These are phyloP conservation scores for Quambalaria eucalypti DNA, from an alignment of 1,284 basidiomycete genomes.

Conservation along the genomic window DNA sequence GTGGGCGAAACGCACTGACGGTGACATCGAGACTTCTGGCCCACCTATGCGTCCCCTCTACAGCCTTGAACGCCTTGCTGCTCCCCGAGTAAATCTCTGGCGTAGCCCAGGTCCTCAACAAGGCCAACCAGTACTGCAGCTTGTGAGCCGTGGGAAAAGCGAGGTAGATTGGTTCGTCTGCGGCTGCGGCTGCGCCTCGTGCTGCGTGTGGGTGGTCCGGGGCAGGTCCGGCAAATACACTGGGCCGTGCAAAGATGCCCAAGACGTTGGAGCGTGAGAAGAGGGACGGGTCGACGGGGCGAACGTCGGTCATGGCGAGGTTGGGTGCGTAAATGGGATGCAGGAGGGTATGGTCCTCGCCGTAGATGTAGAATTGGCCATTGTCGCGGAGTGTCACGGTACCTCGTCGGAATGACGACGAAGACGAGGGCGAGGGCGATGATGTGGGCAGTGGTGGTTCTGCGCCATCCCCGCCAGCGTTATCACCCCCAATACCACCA, in stretches of 20 bases:
- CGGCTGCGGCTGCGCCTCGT: not conserved
- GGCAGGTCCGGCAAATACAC: conserved; percentile 1
- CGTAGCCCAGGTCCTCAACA: conserved; percentile 19
- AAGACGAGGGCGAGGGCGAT: no score
- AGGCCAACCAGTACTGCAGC: conserved; percentile 14
- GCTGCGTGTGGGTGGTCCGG: not conserved
- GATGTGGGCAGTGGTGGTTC: no score
- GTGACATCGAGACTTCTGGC: conserved; percentile 30
- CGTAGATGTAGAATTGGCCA: conserved; percentile 21
- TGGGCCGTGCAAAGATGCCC: conserved; percentile 21
- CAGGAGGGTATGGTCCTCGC: conserved; percentile 23
- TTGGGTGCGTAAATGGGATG: conserved; percentile 20
- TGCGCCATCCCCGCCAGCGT: no score
- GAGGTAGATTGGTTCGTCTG: conserved; percentile 25
- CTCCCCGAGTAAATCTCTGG: conserved; percentile 28
- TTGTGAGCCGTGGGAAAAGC: conserved; percentile 17
- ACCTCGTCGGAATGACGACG: no score
- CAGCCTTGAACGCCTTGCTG: conserved; percentile 5
- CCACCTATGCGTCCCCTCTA: conserved; percentile 24
- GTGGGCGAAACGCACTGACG: conserved; percentile 17
- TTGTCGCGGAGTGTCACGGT: conserved; percentile 26
- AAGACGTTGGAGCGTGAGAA: conserved; percentile 22
- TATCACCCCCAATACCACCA: no score
- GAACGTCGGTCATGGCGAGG: conserved; percentile 23
- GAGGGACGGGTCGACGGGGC: conserved; percentile 27